Conservation (phyloP, 768 basidiomycete species). For the Pleurotus cornucopiae region DNA sequence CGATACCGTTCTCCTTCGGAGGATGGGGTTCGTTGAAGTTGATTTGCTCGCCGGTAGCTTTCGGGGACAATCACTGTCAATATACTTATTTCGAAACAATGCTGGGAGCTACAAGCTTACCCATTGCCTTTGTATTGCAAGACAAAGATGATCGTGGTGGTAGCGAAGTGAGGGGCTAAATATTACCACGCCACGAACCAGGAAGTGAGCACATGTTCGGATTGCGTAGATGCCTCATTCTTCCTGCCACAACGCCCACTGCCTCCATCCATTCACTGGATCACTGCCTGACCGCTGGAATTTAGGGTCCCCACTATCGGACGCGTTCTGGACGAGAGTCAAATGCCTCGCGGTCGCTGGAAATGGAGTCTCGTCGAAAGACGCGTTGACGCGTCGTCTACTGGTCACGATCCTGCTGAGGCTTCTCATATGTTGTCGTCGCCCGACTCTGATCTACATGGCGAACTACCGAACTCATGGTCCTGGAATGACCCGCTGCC, state of each 20-base stretch:
- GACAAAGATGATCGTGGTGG: too few relatives aligned
- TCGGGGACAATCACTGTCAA: background rate
- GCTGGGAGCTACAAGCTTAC: too few relatives aligned
- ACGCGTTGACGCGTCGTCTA: too few relatives aligned
- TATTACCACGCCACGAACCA: conserved; percentile 4
- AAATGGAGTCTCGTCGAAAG: too few relatives aligned
- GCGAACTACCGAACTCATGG: background rate
- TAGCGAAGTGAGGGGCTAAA: too few relatives aligned
- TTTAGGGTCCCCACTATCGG: background rate
- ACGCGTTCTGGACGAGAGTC: background rate
- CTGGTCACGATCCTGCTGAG: too few relatives aligned
- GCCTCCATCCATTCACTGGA: background rate
- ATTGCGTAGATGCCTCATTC: background rate
- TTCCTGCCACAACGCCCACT: conserved; percentile 5
- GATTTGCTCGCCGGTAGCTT: conserved; percentile 57
- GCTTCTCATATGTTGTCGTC: too few relatives aligned
- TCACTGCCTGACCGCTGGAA: conserved; percentile 5
- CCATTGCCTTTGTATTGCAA: too few relatives aligned
- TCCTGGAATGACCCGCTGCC: background rate
- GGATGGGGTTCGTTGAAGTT: conserved; percentile 53
- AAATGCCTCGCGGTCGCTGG: background rate
- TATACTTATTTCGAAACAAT: too few relatives aligned
- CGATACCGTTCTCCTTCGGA: conserved; percentile 57
- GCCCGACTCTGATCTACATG: background rate
- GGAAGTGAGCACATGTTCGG: conserved; percentile 3